Evolutionary conservation across 2,329 filamentous ascomycete genomes (phyloP).

Genomic region (Claviceps humidiphila): DNA sequence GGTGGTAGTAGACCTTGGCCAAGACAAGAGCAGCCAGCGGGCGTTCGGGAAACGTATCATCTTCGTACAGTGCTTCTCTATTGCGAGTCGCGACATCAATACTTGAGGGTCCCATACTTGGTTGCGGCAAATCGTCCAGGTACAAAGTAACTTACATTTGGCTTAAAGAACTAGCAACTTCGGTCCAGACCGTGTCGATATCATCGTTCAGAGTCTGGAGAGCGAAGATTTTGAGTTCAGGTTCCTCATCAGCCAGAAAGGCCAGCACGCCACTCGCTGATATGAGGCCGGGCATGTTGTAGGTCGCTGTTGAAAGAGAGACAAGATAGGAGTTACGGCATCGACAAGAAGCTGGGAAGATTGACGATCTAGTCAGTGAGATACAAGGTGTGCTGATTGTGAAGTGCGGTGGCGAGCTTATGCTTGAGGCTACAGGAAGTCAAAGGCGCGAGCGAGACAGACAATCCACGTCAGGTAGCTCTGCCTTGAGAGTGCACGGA

Average conservation of each 20-base stretch:
- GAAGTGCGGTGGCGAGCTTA: background rate
- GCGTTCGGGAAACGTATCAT: constrained; percentile 85
- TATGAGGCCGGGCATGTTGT: constrained; percentile 76
- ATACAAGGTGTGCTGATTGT: background rate
- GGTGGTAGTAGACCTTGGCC: constrained; percentile 96
- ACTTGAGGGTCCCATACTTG: background rate
- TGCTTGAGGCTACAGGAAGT: background rate
- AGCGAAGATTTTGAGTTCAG: constrained; percentile 87
- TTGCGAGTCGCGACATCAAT: constrained; percentile 1
- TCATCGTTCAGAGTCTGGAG: constrained; percentile 91
- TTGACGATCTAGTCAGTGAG: background rate
- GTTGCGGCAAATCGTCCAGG: background rate
- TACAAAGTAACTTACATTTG: constrained; percentile 56
- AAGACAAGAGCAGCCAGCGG: constrained; percentile 89
- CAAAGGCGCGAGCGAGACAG: constrained; percentile 12
- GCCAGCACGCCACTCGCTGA: constrained; percentile 90
- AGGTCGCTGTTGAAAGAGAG: background rate
- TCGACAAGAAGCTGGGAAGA: background rate
- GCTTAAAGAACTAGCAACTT: constrained; percentile 82
- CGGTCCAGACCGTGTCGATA: constrained; percentile 94
- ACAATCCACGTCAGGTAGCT: constrained; percentile 34
- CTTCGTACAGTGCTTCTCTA: constrained; percentile 95
- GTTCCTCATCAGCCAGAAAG: constrained; percentile 89
- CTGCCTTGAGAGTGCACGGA: constrained; percentile 17
- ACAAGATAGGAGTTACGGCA: constrained; percentile 3